Evolutionary conservation across 2,329 filamentous ascomycete species (phyloP).

Genomic region (Fusarium denticulatum): DNA sequence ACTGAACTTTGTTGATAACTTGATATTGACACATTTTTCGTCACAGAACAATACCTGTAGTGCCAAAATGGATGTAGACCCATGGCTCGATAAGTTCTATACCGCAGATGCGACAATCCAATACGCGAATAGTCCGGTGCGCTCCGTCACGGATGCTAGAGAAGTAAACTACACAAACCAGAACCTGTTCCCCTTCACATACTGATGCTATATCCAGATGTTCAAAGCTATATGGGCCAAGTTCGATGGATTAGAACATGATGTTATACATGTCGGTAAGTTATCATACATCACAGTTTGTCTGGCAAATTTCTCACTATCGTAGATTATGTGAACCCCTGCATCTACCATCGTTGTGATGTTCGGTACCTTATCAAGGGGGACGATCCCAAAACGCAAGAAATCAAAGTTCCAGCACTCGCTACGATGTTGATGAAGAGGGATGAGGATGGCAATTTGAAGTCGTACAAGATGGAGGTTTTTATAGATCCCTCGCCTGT

Average conservation of each 20-base stretch:
- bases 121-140: neutral
- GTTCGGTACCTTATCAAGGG: constrained; percentile 10
- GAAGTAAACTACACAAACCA: neutral
- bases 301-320: neutral
- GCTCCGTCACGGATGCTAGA: neutral
- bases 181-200: neutral
- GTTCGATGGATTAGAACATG: constrained; percentile 2
- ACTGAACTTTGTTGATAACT: neutral
- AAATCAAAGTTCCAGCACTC: neutral
- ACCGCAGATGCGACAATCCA: neutral
- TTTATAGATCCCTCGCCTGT: neutral
- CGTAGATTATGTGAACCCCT: neutral
- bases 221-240: constrained; percentile 3
- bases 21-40: neutral
- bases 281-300: too few species aligned
- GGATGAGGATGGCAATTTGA: neutral
- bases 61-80: neutral
- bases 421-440: neutral
- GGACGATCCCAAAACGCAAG: neutral
- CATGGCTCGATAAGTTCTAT: constrained; percentile 5
- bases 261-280: neutral
- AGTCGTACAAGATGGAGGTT: neutral
- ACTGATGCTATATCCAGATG: neutral
- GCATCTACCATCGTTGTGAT: constrained; percentile 5
- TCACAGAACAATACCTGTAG: constrained; percentile 1